Evolutionary conservation across 176 grass and related monocot species (phyloP).

Genomic region (Triticum turgidum): DNA sequence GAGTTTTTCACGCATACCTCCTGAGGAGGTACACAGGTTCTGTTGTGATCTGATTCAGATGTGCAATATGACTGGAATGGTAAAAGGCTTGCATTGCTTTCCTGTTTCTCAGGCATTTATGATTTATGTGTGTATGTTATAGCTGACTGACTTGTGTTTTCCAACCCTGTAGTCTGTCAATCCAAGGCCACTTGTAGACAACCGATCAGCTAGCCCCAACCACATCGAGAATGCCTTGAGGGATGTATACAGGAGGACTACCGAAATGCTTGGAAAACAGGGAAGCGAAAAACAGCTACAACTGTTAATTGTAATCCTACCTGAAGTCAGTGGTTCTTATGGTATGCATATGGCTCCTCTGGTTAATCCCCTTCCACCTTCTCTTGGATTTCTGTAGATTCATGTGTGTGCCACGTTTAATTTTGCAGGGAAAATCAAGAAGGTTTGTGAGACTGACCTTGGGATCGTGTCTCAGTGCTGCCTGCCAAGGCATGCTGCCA

Average conservation of each 20-base stretch:
- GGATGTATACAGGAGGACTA: conserved; percentile 38
- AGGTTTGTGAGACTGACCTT: conserved; percentile 70
- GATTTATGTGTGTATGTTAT: conserved; percentile 5
- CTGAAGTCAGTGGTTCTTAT: conserved; percentile 58
- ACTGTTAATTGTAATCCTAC: conserved; percentile 65
- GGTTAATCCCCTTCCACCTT: not conserved
- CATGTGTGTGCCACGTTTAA: not conserved
- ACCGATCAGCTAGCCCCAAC: conserved; percentile 18
- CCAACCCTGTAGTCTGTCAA: conserved; percentile 46
- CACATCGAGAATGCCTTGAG: conserved; percentile 53
- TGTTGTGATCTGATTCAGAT: conserved; percentile 54
- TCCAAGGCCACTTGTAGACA: conserved; percentile 37
- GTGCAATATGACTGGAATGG: conserved; percentile 74
- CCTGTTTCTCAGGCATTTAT: not conserved
- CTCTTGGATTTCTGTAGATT: not conserved
- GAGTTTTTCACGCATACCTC: conserved; percentile 48
- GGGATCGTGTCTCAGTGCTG: conserved; percentile 82
- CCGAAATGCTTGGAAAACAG: conserved; percentile 1
- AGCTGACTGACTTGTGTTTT: not conserved
- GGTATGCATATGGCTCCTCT: conserved; percentile 33
- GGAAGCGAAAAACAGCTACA: conserved; percentile 32
- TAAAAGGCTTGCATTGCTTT: conserved; percentile 18
- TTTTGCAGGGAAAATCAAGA: conserved; percentile 63
- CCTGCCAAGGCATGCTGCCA: conserved; percentile 47
- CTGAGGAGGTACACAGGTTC: conserved; percentile 52